Evolutionary conservation across 352 stramenopile genomes (phyloP).

Genomic region (Phytopythium montanum): DNA sequence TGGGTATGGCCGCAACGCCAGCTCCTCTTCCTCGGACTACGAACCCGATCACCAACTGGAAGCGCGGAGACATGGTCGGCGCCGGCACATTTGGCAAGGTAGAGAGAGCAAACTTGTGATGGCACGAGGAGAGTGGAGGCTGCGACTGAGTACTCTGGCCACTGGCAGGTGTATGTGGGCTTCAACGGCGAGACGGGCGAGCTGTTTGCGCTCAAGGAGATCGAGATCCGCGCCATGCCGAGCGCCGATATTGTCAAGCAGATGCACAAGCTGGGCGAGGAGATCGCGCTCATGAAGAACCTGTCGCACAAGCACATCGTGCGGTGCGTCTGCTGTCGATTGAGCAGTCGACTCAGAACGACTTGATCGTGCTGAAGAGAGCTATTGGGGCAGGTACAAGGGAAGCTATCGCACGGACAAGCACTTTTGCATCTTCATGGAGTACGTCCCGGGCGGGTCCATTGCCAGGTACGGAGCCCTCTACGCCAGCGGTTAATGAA

Average conservation of each 20-base stretch:
- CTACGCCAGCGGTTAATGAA: background rate
- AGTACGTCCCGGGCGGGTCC: conserved; percentile 93
- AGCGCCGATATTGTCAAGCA: conserved; percentile 53
- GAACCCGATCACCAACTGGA: conserved; percentile 84
- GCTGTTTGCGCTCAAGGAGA: conserved; percentile 89
- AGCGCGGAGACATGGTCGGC: conserved; percentile 92
- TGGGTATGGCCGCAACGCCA: background rate
- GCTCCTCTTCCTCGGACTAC: background rate
- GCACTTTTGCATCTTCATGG: conserved; percentile 95
- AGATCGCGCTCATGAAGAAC: conserved; percentile 95
- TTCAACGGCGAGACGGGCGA: conserved; percentile 92
- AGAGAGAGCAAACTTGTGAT: background rate
- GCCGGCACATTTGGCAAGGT: conserved; percentile 92
- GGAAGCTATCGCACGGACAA: conserved; percentile 71
- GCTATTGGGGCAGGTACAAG: conserved; percentile 61
- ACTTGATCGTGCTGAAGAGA: background rate
- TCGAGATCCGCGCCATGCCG: conserved; percentile 68
- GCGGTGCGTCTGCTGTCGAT: conserved; percentile 52
- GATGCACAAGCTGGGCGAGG: conserved; percentile 76
- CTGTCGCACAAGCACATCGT: conserved; percentile 96
- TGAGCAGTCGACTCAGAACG: background rate
- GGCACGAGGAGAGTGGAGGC: background rate
- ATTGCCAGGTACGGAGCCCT: conserved; percentile 65
- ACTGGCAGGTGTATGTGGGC: conserved; percentile 90
- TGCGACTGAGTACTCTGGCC: background rate